Base-by-base conservation (phyloP, 1,284 basidiomycete species). In the Heliocybe sulcata region DNA sequence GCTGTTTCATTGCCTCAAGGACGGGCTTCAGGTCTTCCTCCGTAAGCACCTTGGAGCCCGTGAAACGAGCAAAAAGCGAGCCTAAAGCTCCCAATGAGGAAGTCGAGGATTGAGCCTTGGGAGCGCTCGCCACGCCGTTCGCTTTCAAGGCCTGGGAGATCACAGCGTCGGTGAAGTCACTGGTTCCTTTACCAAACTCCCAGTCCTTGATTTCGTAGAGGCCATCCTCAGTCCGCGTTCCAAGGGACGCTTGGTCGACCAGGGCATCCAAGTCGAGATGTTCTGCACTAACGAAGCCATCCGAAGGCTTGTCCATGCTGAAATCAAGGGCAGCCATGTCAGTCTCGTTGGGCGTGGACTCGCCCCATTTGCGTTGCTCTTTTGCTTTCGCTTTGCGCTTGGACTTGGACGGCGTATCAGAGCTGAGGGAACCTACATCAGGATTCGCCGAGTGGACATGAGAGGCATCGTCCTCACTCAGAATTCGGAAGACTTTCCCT, bases 151-250 rank as follows among this genome's bases (percentile, higher is more conserved):
- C 82, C 55, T 77, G 74, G 1, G 83, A 72, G 54, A 91, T 82
- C 45, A 80, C 76, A 50, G 81, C 78, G 54, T 81, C 78, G 0
- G 83, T 73, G n/a, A 77, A 73, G 55, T 70, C 69, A 12, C 73
- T 72, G 3, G 14, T 29, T 3, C 47, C 47, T 50, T 67, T 74
- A 6, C 70, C 64, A 68, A 90, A 83, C 64, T 95, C 91, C 85
- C 93, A 94, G 66, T 98, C 95, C 60, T 90, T 93, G 45, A 98
- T 90, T 69, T 97, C 94, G 66, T 98, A 98, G 58, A 92, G 69
- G 1, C 96, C 97, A 61, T 94, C 85, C 33, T 76, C 77, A n/a
- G 80, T 89, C 45, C 89, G 79, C 23, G 76, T 87, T 8, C 96
- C 94, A 58, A 94, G 69, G 9, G 92, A 93, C n/a, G 80, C 73